phyloP scores from a whole-genome alignment of 805 yeast species.

The Huiozyma sinensis region DNA sequence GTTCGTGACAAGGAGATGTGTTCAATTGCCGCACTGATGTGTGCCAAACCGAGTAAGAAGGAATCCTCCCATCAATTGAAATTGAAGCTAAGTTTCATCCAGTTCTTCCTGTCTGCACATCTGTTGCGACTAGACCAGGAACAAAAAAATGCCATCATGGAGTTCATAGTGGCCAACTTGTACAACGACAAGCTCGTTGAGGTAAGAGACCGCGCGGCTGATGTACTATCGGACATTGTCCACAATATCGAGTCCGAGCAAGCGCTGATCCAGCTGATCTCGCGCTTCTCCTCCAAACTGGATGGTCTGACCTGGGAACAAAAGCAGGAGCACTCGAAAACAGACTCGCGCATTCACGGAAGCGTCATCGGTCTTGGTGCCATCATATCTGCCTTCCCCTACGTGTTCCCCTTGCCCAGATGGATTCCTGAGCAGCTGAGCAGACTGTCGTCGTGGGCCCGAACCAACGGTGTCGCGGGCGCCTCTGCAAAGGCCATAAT shows the following conservation, averaged over 20 bases:
- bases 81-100: constrained; percentile 61
- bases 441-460: constrained; percentile 58
- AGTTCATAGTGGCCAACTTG: constrained; percentile 38
- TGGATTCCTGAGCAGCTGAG: constrained; percentile 79
- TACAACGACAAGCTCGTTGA: constrained; percentile 58
- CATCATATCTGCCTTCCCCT: constrained; percentile 80
- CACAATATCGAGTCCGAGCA: constrained; percentile 45
- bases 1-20: constrained; percentile 24
- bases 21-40: constrained; percentile 2
- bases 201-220: constrained; percentile 64
- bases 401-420: constrained; percentile 77
- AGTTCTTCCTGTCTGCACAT: constrained; percentile 62
- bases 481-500: constrained; percentile 72
- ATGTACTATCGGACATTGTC: constrained; percentile 69
- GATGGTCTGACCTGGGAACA: constrained; percentile 23
- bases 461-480: constrained; percentile 73
- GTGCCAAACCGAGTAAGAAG: not conserved
- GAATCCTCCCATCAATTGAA: constrained; percentile 50
- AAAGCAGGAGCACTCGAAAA: constrained; percentile 30
- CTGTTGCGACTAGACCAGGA: constrained; percentile 40
- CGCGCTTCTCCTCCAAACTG: constrained; percentile 30
- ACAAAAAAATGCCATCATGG: constrained; percentile 42
- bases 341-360: constrained; percentile 54
- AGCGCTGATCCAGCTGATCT: constrained; percentile 31
- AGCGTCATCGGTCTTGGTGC: constrained; percentile 87